Base-by-base conservation (phyloP, 441 rosid genomes). In the Populus hybrid region DNA sequence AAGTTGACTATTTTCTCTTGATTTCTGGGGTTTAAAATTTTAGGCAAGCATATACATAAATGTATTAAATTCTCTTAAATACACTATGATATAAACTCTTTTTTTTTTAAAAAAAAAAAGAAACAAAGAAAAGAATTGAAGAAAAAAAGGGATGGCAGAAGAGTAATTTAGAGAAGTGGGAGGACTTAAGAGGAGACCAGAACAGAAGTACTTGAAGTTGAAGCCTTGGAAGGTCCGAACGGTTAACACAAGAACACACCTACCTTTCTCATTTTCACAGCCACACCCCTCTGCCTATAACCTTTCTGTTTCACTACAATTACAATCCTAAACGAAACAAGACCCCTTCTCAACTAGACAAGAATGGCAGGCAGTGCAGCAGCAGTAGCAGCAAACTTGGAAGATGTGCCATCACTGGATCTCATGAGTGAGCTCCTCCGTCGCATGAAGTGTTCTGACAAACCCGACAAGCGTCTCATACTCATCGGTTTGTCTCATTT, bases 401-500 rank as follows among this genome's bases (percentile, higher is more conserved):
- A 95, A 82, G 97, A 92, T 74, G 89, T 92, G 64, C 89, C 88
- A 21, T 90, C 97, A 2, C 86, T 89, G 50, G 90, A 91, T 88
- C 96, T 95, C 81, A 93, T 91, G 97, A 81, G 89, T 28, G 98
- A 95, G 88, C 94, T 95, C 74, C 94, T 95, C 78, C 98, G 98
- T 67, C 98, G 99, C 76, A 86, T 95, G 94, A 93, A 89, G 79
- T 95, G 99, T 82, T 82, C 96, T 72, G 35, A 96, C 81, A 92
- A 92, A 73, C 96, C 99, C 42, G 98, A 95, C 80, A 93, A 91
- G 78, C 98, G 96, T 80, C 97, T 95, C 88, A 86, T 95, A 76
- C 91, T 95, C 87, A 79, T 95, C 64, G 99, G 99, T 93, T 86
- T 18, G 36, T 71, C 45, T 53, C 65, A 23, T 61, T 61, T 61